Evolutionary conservation across 2,329 filamentous ascomycete species (phyloP).

Genomic region (Fusarium xyrophilum): DNA sequence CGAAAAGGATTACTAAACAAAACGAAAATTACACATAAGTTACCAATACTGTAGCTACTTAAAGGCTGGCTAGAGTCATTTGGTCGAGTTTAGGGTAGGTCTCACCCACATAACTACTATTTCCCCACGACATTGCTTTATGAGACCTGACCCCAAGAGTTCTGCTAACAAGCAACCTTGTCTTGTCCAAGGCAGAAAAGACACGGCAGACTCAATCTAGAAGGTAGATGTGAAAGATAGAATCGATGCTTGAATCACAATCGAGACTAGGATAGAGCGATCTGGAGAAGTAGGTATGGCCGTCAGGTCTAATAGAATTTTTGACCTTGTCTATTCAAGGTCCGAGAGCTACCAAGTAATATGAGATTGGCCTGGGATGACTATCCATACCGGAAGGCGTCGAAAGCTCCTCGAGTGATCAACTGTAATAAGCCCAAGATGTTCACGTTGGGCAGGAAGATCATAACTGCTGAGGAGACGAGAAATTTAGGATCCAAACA

Average conservation of each 20-base stretch:
- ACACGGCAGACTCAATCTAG: too few relatives aligned
- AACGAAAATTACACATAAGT: background rate
- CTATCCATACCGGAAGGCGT: background rate
- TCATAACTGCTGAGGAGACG: background rate
- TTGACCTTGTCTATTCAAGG: background rate
- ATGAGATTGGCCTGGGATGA: background rate
- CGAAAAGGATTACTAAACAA: background rate
- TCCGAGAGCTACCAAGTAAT: background rate
- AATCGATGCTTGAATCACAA: background rate
- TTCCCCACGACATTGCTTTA: background rate
- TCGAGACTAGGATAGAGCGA: background rate
- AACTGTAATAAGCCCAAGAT: background rate
- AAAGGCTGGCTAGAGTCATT: background rate
- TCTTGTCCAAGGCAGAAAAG: background rate
- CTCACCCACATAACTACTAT: background rate
- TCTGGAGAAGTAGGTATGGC: background rate
- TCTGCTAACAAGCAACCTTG: background rate
- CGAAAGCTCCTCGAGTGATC: background rate
- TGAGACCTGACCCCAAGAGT: background rate
- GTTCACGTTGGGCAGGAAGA: background rate
- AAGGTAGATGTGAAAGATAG: background rate
- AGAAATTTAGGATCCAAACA: background rate
- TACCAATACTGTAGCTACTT: background rate
- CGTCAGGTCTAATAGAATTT: background rate
- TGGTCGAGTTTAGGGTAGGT: background rate